phyloP scores from a whole-genome alignment of 2,329 filamentous ascomycete genomes.

The Exophiala aquamarina region DNA sequence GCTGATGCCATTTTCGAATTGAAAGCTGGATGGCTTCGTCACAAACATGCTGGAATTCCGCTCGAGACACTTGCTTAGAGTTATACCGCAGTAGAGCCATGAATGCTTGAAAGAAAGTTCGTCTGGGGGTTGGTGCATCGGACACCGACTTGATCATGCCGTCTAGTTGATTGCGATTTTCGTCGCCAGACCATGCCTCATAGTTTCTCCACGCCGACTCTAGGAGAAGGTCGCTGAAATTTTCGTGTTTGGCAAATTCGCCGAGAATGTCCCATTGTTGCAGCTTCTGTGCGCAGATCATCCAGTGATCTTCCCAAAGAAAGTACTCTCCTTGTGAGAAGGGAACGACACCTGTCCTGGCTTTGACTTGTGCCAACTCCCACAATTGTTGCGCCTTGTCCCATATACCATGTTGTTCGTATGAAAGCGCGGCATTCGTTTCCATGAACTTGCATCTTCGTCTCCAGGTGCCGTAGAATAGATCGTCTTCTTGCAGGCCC shows the following conservation, averaged over 20 bases:
- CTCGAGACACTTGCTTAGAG: constrained; percentile 75
- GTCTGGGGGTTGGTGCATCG: constrained; percentile 89
- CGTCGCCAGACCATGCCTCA: constrained; percentile 87
- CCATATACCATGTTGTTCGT: constrained; percentile 99
- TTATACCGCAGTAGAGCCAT: constrained; percentile 95
- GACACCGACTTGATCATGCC: constrained; percentile 95
- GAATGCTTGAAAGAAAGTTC: constrained; percentile 97
- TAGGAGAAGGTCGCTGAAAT: constrained; percentile 91
- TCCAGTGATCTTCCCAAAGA: constrained; percentile 99
- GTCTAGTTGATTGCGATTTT: constrained; percentile 86
- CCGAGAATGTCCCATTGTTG: constrained; percentile 98
- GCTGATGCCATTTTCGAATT: constrained; percentile 97
- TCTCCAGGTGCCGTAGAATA: constrained; percentile 97
- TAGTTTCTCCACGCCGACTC: constrained; percentile 95
- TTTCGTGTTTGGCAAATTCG: constrained; percentile 98
- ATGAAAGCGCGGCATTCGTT: constrained; percentile 94
- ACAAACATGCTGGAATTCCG: constrained; percentile 84
- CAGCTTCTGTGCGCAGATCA: constrained; percentile 93
- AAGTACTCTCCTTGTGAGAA: constrained; percentile 98
- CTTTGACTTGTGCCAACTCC: constrained; percentile 94
- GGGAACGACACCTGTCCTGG: constrained; percentile 89
- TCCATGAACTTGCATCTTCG: constrained; percentile 94
- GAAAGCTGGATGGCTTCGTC: constrained; percentile 97
- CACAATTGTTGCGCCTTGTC: constrained; percentile 98
- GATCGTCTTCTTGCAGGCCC: constrained; percentile 86